These are phyloP conservation scores for Lentinula novae-zelandiae DNA, from an alignment of 1,284 basidiomycete species.

Conservation along the genomic window DNA sequence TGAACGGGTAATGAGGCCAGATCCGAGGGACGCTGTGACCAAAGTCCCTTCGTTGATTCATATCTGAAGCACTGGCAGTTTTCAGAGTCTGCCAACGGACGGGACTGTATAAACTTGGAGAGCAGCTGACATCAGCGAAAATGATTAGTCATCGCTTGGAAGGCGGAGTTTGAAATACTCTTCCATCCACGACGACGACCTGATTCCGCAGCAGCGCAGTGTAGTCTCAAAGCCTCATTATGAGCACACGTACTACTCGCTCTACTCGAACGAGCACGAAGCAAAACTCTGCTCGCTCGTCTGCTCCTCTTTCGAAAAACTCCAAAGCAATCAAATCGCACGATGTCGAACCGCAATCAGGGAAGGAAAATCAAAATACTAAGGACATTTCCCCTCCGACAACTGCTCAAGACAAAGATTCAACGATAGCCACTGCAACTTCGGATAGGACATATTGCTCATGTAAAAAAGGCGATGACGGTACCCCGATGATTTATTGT, in stretches of 20 bases:
- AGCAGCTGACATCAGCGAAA: background rate
- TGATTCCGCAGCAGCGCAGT: background rate
- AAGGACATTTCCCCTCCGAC: conserved; percentile 5
- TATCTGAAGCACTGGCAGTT: too few species aligned
- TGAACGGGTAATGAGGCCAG: too few species aligned
- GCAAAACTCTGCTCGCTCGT: conserved; percentile 9
- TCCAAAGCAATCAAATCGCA: background rate
- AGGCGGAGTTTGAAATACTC: conserved; percentile 2
- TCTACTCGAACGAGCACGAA: conserved; percentile 17
- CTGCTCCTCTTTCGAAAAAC: conserved; percentile 8
- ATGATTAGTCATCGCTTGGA: background rate
- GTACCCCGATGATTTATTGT: conserved; percentile 79
- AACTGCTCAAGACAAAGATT: conserved; percentile 11
- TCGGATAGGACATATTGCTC: conserved; percentile 42
- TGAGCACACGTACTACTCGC: conserved; percentile 42
- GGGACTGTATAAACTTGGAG: too few species aligned
- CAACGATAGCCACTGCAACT: background rate
- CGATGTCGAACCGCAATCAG: conserved; percentile 1
- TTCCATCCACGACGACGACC: conserved; percentile 2
- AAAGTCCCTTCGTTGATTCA: too few species aligned
- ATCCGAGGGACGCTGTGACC: too few species aligned
- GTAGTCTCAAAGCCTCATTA: conserved; percentile 16
- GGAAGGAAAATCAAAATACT: conserved; percentile 15
- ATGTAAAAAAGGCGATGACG: conserved; percentile 66
- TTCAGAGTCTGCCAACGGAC: too few species aligned